Evolutionary conservation across 2,329 filamentous ascomycete genomes (phyloP), one percentile per base, ranked within the genome.

Genomic region (Chlorencoelia australis): DNA sequence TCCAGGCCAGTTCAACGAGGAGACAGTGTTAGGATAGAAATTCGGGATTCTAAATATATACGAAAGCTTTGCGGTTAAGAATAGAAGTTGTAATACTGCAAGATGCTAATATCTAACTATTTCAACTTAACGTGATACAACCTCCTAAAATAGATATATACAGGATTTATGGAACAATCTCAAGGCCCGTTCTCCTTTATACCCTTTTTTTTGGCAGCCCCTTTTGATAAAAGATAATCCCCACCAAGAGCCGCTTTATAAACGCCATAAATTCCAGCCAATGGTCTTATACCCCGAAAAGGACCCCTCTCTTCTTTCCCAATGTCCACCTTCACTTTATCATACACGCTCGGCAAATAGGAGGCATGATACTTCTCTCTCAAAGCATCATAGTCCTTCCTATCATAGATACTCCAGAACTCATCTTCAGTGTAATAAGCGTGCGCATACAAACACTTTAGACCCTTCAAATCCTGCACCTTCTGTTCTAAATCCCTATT

Each of bases 391-490:
- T 86, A 85, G 64, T 66, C 71, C 14, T 54, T 49, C 21, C 62
- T 59, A 28, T 71, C 63, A 55, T 84, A 83, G 22, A 77, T 65
- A 16, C 60, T 51, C 71, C 77, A 79, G 59, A 83, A 85, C 51
- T 82, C 75, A 1, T 71, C 62, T 11, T 82, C 71, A 7, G 73
- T 71, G 57, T 91, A 91, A 62, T 87, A 93, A 0, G 83, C 79
- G 50, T 88, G 81, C 3, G 85, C 84, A 59, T 93, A 93, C 10
- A 93, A 65, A 79, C 83, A 91, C 63, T 93, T 93, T 62, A 80
- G 73, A 3, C 85, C 85, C 34, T 78, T 77, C 2, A 91, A 68
- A 44, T 74, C 67, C 29, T 65, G 64, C 5, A 87, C 72, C 53
- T 80, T 79, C 20, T 66, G 61, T 62, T 93, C 85, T 16, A 93